Evolutionary conservation across 129 eudicot genomes (phyloP), one percentile per base, ranked within the genome.

Genomic region (Gnaphalium uliginosum): DNA sequence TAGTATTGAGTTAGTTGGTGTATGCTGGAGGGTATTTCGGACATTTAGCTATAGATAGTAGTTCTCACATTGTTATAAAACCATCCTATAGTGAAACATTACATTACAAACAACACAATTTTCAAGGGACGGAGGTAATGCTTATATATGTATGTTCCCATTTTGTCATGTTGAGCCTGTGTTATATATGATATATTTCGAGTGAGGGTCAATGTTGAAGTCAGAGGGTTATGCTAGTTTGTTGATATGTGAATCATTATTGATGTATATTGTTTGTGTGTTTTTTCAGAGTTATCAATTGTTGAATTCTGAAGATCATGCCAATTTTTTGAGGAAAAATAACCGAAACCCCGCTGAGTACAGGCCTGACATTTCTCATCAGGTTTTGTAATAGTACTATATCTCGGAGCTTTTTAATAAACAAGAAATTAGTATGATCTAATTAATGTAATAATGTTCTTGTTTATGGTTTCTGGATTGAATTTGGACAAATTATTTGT

Each of bases 321-420:
- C 91, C 71, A 83, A 87, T 79, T 94, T 86, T 70, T 75, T 94
- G 68, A 72, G 26, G 82, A 94, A 79, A 77, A 81, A 93, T 73
- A 85, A 85, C 32, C 82, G 87, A 60, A 86, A 94, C 61, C 98
- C 98, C 37, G 93, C 90, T 17, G 87, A 90, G 56, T 94, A 87
- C 86, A 90, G 98, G 73, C 99, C 99, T 32, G 99, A 94, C 78
- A 94, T 94, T 78, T 91, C 92, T 82, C 96, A 91, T 76, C 99
- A 94, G 99, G 99, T 94, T 85, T 81, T 73, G 32, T 24, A 57
- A 41, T 18, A 17, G 23, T 68, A 39, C 29, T 8, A 25, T 64
- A 25, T 64, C 22, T 48, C 21, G 15, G 15, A 10, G 18, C 35
- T 68, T 7, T 39, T 39, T 56, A 19, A 22, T 56, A n/a, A 37